Evolutionary conservation across 176 grass and related monocot genomes (phyloP), one percentile per base, ranked within the genome.

Genomic region (Panicum miliaceum): DNA sequence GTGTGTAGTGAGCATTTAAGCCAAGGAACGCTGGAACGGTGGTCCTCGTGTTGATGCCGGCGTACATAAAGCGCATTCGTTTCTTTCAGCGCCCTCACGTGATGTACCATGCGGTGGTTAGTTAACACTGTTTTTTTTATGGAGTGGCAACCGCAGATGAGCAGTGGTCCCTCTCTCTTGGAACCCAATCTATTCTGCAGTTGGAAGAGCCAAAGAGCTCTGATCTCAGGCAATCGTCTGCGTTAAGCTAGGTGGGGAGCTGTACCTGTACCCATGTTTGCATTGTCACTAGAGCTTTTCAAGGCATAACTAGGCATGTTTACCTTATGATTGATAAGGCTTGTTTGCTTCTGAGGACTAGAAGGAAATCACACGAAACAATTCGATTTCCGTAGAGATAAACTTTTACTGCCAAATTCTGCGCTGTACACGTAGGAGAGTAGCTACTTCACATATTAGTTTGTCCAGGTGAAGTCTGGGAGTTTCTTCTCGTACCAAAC

Each of bases 1-100:
- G 42, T 48, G 46, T 65, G n/a, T 27, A 6, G 19, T 11, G 56
- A 53, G 38, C 81, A 59, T 73, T 75, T 76, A 82, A 87, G 7
- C 38, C 37, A 66, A 59, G 72, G 85, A 68, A 46, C 47, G 71
- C 18, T 58, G 72, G 85, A 68, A 46, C 47, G 71, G n/a, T 58
- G 20, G 48, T 58, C 52, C 69, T 45, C 25, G 38, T 58, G 12
- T 25, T 37, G 16, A 3, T 56, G 73, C 47, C 73, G 34, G 75
- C 27, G 63, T 23, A 58, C 65, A 60, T 53, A 76, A 84, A 81
- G 59, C 18, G 19, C 69, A 74, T 67, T 38, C 59, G 23, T 58
- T 74, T 25, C 85, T 58, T 68, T 87, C 85, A 76, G 38, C 10
- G 12, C 60, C 19, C 6, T 87, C 85, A 84, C 75, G 74, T 88